Percentiles rank a stretch among this genome's conserved stretches.
Conservation (phyloP, 495 filamentous ascomycete genomes). For the Lophiotrema nucula region DNA sequence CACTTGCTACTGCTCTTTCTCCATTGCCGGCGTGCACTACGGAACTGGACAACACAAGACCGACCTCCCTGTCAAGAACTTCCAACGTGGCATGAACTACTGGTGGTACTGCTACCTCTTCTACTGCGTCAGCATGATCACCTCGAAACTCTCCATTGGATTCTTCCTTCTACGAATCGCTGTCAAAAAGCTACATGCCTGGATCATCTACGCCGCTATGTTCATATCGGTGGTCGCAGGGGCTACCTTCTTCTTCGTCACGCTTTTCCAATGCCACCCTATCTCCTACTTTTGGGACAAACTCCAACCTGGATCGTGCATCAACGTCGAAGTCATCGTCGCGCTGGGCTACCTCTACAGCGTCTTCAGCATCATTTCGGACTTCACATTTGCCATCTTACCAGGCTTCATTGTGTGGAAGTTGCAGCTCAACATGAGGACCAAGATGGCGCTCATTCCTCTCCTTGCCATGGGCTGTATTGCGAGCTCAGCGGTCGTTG, state of each 20-base stretch:
- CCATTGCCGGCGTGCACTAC: constrained; percentile 13
- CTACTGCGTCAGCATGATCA: constrained; percentile 19
- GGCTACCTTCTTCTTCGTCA: constrained; percentile 18
- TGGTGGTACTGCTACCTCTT: constrained; percentile 29
- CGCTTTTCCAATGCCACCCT: constrained; percentile 28
- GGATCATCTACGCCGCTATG: constrained; percentile 14
- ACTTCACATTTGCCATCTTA: constrained; percentile 24
- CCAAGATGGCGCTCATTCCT: constrained; percentile 17
- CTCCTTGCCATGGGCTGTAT: constrained; percentile 23
- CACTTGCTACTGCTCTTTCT: constrained; percentile 12
- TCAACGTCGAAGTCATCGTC: constrained; percentile 16
- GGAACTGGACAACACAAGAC: constrained; percentile 14
- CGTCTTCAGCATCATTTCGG: constrained; percentile 20
- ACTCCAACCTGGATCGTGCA: not conserved
- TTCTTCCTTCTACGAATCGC: constrained; percentile 30
- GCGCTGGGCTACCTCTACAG: constrained; percentile 20
- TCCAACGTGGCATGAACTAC: constrained; percentile 1
- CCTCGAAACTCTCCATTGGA: constrained; percentile 24
- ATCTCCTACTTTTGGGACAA: constrained; percentile 27
- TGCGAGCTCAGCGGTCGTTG: constrained; percentile 24
- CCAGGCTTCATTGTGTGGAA: constrained; percentile 11
- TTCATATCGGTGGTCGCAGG: constrained; percentile 18
- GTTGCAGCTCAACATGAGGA: constrained; percentile 7
- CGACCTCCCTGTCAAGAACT: constrained; percentile 1
- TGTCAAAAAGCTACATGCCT: constrained; percentile 7